Percentiles rank a stretch among this genome's conserved stretches.
These are phyloP conservation scores for Termitomyces sp. DNA, from an alignment of 768 basidiomycete species.

Conservation along the genomic window DNA sequence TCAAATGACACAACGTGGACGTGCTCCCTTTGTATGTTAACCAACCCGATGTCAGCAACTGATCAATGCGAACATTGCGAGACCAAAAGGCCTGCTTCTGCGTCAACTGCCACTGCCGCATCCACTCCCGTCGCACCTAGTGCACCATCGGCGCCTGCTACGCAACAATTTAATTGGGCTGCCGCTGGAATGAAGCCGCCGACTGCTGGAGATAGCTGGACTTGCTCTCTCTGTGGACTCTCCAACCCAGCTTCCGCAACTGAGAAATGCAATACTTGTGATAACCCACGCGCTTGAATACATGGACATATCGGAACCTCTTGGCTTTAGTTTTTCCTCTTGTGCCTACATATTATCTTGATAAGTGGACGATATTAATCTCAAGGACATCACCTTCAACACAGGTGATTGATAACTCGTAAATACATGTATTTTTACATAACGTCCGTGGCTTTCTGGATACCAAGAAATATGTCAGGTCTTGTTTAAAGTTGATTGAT, in stretches of 20 bases:
- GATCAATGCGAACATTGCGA: conserved; percentile 11
- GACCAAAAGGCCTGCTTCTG: conserved; percentile 2
- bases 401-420: background rate
- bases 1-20: conserved; percentile 6
- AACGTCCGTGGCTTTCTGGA: background rate
- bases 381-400: background rate
- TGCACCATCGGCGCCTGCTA: conserved; percentile 11
- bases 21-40: conserved; percentile 9
- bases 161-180: conserved; percentile 54
- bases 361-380: background rate
- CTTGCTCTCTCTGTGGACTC: conserved; percentile 51
- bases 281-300: conserved; percentile 26
- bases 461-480: background rate
- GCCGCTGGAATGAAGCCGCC: conserved; percentile 58
- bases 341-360: background rate
- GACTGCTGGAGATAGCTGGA: conserved; percentile 41
- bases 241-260: conserved; percentile 39
- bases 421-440: conserved; percentile 2
- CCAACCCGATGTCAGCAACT: conserved; percentile 6
- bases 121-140: background rate
- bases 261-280: conserved; percentile 46
- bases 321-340: background rate
- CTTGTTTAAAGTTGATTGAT: too few species aligned
- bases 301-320: background rate
- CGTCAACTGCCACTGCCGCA: conserved; percentile 1